Evolutionary conservation across 1,284 basidiomycete genomes (phyloP).

Genomic region (Ceratobasidium sp.): DNA sequence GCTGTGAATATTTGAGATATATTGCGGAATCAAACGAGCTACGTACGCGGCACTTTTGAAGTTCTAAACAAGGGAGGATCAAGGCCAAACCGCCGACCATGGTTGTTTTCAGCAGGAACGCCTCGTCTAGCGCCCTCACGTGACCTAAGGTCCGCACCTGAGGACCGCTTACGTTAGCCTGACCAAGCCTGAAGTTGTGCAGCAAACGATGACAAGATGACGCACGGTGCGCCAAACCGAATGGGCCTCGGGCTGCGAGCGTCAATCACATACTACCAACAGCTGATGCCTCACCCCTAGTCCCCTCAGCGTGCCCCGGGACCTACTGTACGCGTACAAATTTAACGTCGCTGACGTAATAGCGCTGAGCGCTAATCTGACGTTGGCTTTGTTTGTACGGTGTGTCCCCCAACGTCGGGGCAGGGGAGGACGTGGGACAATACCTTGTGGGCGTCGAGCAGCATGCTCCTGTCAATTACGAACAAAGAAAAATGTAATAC

Average conservation of each 20-base stretch:
- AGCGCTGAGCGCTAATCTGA: conserved; percentile 3
- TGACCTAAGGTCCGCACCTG: no score
- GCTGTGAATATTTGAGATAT: no score
- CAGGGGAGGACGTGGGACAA: not conserved
- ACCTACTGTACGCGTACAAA: conserved; percentile 16
- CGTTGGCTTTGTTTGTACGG: not conserved
- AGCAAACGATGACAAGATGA: conserved; percentile 53
- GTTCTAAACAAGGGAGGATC: no score
- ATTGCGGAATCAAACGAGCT: no score
- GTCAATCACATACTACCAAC: conserved; percentile 76
- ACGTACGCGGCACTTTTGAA: no score
- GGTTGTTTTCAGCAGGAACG: no score
- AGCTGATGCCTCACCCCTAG: conserved; percentile 68
- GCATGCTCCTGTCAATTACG: not conserved
- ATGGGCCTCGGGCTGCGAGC: conserved; percentile 87
- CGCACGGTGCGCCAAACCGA: conserved; percentile 78
- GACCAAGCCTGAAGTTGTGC: no score
- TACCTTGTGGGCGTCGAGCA: conserved; percentile 3
- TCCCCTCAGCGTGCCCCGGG: conserved; percentile 83
- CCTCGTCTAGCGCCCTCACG: no score
- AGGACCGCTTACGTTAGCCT: no score
- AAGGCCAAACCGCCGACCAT: no score
- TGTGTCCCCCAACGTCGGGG: conserved; percentile 17
- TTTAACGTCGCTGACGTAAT: conserved; percentile 32
- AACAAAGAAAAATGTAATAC: no score